Evolutionary conservation across 2,329 filamentous ascomycete genomes (phyloP), one percentile per base, ranked within the genome.

Genomic region (Phialophora tarda): DNA sequence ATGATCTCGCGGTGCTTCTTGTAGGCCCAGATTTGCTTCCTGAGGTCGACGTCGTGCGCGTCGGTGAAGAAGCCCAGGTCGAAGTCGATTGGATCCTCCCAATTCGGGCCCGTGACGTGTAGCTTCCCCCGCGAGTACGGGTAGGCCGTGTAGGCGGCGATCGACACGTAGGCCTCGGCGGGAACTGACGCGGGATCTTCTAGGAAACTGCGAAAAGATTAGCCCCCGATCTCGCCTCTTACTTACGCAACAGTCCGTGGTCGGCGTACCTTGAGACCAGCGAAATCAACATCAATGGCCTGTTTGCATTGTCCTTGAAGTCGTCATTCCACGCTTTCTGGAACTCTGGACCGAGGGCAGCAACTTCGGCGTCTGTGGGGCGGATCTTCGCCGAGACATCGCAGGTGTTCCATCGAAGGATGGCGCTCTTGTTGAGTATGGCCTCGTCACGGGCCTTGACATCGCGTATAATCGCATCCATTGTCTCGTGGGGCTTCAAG

Each of bases 1-100:
- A 82, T 78, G 60, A 89, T 82, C 75, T 89, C 87, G 2, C 88
- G 85, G n/a, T 82, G 80, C 71, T 84, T 85, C 76, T 90, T 90
- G 78, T 90, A 90, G 0, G 79, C 82, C 86, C 87, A 89, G 10
- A 87, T 71, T 12, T 85, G 82, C 71, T 82, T 85, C 73, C 84
- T 84, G 28, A 88, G 34, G 72, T 89, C 87, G n/a, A 86, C 75
- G 1, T 85, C 82, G 69, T 87, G 76, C 11, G 77, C 71, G 59
- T 88, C 83, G 4, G 76, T 81, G 34, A 90, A 80, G 74, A 83
- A 88, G 6, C 86, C 87, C 0, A 82, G 78, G 58, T 86, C 81
- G 64, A 90, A 88, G 65, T 88, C 83, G 4, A 83, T 77, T 2
- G 79, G 75, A 0, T 80, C 79, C 0, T 79, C 83, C 17, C 68